phyloP scores from a whole-genome alignment of 139 green algal species.

The Zygnema cylindricum region DNA sequence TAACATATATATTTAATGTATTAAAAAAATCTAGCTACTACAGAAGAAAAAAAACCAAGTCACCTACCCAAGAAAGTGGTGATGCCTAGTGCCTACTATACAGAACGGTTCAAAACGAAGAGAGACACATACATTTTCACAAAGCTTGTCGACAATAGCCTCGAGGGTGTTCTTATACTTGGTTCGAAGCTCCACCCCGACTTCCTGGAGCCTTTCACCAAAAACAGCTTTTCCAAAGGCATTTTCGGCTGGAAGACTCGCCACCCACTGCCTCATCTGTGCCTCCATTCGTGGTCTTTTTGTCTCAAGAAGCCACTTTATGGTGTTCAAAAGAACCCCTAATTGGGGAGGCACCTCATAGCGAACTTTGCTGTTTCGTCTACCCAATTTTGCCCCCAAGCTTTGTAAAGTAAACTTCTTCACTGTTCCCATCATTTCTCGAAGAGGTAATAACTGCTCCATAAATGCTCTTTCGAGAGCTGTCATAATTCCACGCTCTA shows the following conservation, averaged over 20 bases:
- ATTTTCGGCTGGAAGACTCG: constrained; percentile 12
- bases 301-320: constrained; percentile 58
- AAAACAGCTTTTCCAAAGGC: constrained; percentile 27
- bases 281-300: constrained; percentile 41
- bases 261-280: constrained; percentile 46
- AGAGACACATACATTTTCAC: constrained; percentile 52
- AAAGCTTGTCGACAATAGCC: constrained; percentile 54
- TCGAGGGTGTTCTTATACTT: constrained; percentile 59
- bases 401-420: constrained; percentile 23
- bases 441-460: constrained; percentile 26
- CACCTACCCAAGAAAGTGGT: too few species aligned
- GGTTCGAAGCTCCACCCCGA: constrained; percentile 51
- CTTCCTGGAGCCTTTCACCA: constrained; percentile 35
- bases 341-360: constrained; percentile 39
- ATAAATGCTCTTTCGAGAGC: constrained; percentile 37
- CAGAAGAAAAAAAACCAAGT: too few species aligned
- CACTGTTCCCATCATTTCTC: constrained; percentile 1
- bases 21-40: too few species aligned
- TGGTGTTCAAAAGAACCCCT: constrained; percentile 54
- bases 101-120: too few species aligned
- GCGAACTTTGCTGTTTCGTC: neutral
- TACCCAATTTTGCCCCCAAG: constrained; percentile 9
- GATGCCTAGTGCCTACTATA: neutral
- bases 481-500: constrained; percentile 42
- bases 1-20: too few species aligned